These are phyloP conservation scores for Lodderomyces oxycetoniae DNA, from an alignment of 1,139 yeast species.

Conservation along the genomic window DNA sequence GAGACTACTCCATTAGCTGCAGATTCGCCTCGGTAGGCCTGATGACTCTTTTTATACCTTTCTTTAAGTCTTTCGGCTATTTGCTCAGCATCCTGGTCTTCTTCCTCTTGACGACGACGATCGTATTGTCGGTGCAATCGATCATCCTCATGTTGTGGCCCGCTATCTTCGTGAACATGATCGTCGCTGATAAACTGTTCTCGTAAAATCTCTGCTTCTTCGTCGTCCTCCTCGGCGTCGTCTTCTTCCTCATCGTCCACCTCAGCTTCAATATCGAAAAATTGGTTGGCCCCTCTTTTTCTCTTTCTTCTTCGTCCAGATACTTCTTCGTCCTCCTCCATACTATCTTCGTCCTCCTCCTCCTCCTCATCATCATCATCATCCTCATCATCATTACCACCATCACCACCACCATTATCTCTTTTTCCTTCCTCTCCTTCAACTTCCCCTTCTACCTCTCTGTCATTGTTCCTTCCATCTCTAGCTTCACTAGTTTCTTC, in stretches of 20 bases:
- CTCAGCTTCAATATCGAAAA: constrained; percentile 98
- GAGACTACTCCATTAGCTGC: constrained; percentile 75
- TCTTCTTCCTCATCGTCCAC: constrained; percentile 98
- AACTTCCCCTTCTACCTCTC: constrained; percentile 7
- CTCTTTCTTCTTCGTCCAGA: constrained; percentile 50
- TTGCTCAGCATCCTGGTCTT: constrained; percentile 92
- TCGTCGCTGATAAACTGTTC: constrained; percentile 83
- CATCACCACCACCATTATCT: constrained; percentile 6
- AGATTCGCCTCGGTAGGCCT: constrained; percentile 83
- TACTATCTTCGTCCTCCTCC: constrained; percentile 59
- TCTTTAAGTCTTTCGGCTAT: constrained; percentile 91
- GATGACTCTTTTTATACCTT: constrained; percentile 83
- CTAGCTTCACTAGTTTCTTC: constrained; percentile 5
- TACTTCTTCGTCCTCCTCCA: constrained; percentile 46
- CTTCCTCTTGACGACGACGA: constrained; percentile 81
- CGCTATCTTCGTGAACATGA: constrained; percentile 45
- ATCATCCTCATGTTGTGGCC: constrained; percentile 48
- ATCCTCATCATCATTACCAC: constrained; percentile 4
- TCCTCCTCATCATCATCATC: constrained; percentile 47
- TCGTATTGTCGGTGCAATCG: constrained; percentile 89
- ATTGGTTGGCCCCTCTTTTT: constrained; percentile 77
- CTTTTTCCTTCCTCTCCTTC: constrained; percentile 6
- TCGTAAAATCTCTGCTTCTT: constrained; percentile 80
- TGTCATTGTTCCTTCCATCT: constrained; percentile 4
- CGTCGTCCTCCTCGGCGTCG: constrained; percentile 78